phyloP scores from a whole-genome alignment of 2,329 filamentous ascomycete species.

The Byssothecium circinans region DNA sequence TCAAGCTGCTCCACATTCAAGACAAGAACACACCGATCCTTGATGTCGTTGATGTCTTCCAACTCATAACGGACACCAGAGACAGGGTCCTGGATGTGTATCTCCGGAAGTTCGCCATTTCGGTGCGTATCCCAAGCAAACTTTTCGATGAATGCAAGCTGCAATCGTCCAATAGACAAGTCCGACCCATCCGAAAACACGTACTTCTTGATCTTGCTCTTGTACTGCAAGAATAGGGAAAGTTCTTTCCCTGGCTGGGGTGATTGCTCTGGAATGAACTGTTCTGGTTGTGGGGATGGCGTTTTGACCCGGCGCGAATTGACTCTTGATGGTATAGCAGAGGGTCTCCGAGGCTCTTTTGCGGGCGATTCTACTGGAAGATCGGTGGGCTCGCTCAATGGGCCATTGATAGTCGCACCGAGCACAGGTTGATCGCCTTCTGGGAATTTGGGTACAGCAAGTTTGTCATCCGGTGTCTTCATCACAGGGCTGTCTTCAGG shows the following conservation, averaged over 20 bases:
- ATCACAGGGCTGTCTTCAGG: slow-evolving; percentile 38
- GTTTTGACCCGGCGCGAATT: slow-evolving; percentile 39
- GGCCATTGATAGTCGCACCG: slow-evolving; percentile 41
- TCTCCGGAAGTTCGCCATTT: slow-evolving; percentile 93
- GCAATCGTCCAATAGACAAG: slow-evolving; percentile 81
- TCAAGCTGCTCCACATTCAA: slow-evolving; percentile 91
- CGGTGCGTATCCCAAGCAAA: slow-evolving; percentile 98
- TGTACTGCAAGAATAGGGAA: slow-evolving; percentile 93
- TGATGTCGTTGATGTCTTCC: slow-evolving; percentile 89
- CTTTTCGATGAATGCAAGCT: slow-evolving; percentile 97
- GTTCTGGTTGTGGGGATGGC: slow-evolving; percentile 45
- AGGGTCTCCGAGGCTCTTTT: slow-evolving; percentile 23
- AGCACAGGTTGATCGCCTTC: slow-evolving; percentile 33
- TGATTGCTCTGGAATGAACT: slow-evolving; percentile 57
- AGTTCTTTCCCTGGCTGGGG: slow-evolving; percentile 82
- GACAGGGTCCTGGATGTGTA: slow-evolving; percentile 94
- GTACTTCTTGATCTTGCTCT: slow-evolving; percentile 96
- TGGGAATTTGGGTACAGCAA: slow-evolving; percentile 45
- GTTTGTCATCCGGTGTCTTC: slow-evolving; percentile 70
- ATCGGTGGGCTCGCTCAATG: slow-evolving; percentile 36
- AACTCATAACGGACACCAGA: slow-evolving; percentile 96
- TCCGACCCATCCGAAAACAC: slow-evolving; percentile 83
- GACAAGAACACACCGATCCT: slow-evolving; percentile 92
- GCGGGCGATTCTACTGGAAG: slow-evolving; percentile 26
- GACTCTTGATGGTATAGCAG: slow-evolving; percentile 27